Evolutionary conservation across 345 rosid species (phyloP).

Genomic region (Adansonia digitata): DNA sequence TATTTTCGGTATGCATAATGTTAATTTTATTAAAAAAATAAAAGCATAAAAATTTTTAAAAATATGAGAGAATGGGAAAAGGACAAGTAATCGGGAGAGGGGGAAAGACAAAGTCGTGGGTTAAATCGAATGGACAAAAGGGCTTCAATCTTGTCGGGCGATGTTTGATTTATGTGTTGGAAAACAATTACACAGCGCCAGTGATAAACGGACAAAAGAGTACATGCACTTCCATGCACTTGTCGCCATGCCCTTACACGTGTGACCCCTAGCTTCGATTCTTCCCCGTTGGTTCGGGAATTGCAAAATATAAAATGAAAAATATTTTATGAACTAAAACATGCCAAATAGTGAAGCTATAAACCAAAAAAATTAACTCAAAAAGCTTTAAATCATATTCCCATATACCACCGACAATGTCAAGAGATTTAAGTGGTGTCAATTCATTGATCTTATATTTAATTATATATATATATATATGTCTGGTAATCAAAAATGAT

Average conservation of each 20-base stretch:
- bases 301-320: neutral
- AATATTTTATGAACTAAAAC: no score
- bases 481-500: no score
- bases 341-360: no score
- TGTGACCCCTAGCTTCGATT: neutral
- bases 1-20: no score
- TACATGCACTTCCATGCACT: slow-evolving; percentile 50
- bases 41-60: no score
- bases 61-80: no score
- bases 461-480: no score
- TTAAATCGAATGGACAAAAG: slow-evolving; percentile 26
- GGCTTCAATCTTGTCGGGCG: slow-evolving; percentile 38
- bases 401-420: no score
- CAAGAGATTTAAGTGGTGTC: neutral
- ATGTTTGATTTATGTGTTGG: slow-evolving; percentile 18
- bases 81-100: slow-evolving; percentile 3
- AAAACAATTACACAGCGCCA: slow-evolving; percentile 14
- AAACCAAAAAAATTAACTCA: no score
- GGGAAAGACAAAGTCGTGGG: slow-evolving; percentile 39
- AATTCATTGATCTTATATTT: neutral
- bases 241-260: slow-evolving; percentile 33
- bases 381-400: no score
- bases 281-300: neutral
- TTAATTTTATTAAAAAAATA: no score
- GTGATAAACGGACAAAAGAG: slow-evolving; percentile 28